Conservation (phyloP, 2,329 filamentous ascomycete genomes). For the Fusarium sp. region DNA sequence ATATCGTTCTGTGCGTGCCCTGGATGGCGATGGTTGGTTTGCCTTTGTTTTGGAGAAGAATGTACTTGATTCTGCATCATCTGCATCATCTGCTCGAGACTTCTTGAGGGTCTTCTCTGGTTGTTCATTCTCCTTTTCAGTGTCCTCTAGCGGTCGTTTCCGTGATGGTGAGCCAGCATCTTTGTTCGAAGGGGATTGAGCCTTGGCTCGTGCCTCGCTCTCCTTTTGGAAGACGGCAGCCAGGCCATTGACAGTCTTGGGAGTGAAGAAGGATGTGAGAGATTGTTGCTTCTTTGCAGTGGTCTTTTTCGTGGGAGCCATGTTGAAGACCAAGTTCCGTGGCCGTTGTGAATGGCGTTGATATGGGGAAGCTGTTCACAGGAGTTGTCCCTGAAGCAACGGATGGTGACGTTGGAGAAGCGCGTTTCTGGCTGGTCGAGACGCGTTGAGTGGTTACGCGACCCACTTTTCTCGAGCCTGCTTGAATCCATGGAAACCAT, state of each 20-base stretch:
- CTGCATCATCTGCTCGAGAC: constrained; percentile 52
- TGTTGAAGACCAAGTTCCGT: constrained; percentile 25
- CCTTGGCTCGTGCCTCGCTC: constrained; percentile 38
- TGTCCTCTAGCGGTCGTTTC: constrained; percentile 62
- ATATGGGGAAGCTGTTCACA: constrained; percentile 16
- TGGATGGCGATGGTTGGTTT: constrained; percentile 28
- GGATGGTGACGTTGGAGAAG: constrained; percentile 38
- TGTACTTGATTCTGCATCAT: constrained; percentile 47
- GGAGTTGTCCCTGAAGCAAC: constrained; percentile 1
- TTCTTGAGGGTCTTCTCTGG: constrained; percentile 55
- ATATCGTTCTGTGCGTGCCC: constrained; percentile 60
- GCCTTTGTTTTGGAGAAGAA: constrained; percentile 45
- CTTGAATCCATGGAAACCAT: not conserved
- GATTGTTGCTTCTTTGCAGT: constrained; percentile 75
- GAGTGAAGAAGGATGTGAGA: constrained; percentile 85
- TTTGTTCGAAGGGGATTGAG: constrained; percentile 42
- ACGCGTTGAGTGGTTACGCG: constrained; percentile 44
- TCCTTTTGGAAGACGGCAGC: constrained; percentile 49
- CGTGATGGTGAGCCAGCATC: constrained; percentile 46
- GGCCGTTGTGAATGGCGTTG: not conserved
- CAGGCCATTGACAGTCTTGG: constrained; percentile 61
- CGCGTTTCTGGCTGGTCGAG: constrained; percentile 33
- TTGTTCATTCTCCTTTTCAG: constrained; percentile 54
- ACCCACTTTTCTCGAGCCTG: constrained; percentile 27
- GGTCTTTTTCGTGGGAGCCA: constrained; percentile 51